These are phyloP conservation scores for Psilocybe azurescens DNA, from an alignment of 768 basidiomycete species.

Conservation along the genomic window DNA sequence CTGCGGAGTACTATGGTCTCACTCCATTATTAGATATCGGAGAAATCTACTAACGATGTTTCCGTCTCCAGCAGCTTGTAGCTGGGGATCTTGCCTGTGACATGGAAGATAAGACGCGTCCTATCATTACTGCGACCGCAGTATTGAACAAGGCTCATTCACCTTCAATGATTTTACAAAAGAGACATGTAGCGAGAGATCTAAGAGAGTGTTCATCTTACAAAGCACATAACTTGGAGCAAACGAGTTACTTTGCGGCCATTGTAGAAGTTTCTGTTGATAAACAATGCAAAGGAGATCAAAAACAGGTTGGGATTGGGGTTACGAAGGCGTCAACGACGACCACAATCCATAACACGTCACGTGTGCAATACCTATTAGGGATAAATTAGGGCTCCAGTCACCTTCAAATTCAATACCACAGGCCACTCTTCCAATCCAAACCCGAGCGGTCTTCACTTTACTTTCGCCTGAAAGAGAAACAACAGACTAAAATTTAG, in stretches of 20 bases:
- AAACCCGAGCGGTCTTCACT: no score
- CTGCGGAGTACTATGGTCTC: conserved; percentile 39
- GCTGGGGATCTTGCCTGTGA: conserved; percentile 85
- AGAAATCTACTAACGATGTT: conserved; percentile 56
- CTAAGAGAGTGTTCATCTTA: conserved; percentile 33
- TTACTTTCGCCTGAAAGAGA: no score
- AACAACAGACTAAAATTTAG: no score
- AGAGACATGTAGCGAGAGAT: conserved; percentile 73
- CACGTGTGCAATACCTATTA: background rate
- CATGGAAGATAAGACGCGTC: background rate
- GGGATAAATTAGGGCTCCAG: no score
- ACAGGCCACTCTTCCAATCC: no score
- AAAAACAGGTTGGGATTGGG: background rate
- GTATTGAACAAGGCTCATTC: conserved; percentile 12
- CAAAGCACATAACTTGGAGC: conserved; percentile 1
- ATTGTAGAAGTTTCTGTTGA: conserved; percentile 23
- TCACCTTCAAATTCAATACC: no score
- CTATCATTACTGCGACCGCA: background rate
- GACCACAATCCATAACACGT: no score
- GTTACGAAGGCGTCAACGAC: no score
- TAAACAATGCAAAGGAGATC: background rate
- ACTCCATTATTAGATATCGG: background rate
- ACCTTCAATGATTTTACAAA: conserved; percentile 97
- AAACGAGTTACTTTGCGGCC: conserved; percentile 40
- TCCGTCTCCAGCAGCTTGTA: conserved; percentile 84